Percentiles rank a stretch among this genome's conserved stretches.
Conservation (phyloP, 2,329 filamentous ascomycete species). For the Cordyceps javanica region DNA sequence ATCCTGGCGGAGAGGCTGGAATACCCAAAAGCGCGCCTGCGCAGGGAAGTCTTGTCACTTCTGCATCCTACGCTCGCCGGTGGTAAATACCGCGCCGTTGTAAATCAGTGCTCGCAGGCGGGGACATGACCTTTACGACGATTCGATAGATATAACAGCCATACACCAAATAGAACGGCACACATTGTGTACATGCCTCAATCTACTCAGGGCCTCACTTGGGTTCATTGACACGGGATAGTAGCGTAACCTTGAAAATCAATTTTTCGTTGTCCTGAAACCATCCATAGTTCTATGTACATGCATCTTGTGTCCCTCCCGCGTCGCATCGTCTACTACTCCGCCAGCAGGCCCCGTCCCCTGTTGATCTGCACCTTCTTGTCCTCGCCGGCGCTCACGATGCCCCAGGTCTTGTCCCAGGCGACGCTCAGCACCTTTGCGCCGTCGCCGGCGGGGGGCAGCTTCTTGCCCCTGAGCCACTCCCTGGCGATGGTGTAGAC, state of each 20-base stretch:
- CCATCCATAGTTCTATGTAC: constrained; percentile 6
- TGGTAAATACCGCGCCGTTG: constrained; percentile 24
- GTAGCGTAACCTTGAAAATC: constrained; percentile 1
- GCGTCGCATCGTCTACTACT: constrained; percentile 20
- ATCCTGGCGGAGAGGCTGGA: constrained; percentile 46
- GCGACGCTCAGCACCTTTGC: constrained; percentile 83
- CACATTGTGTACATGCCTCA: too few species aligned
- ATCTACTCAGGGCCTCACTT: background rate
- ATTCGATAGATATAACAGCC: background rate
- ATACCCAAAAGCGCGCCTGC: constrained; percentile 40
- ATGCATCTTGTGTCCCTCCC: background rate
- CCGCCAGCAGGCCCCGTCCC: constrained; percentile 46
- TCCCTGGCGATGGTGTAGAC: constrained; percentile 72
- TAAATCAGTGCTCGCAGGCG: constrained; percentile 16
- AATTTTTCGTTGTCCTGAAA: background rate
- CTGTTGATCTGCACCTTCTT: constrained; percentile 90
- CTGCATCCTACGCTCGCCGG: constrained; percentile 21
- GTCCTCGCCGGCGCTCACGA: constrained; percentile 89
- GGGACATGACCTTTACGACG: background rate
- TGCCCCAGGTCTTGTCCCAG: constrained; percentile 82
- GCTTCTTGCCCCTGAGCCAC: constrained; percentile 58
- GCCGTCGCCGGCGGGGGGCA: constrained; percentile 67
- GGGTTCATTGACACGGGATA: background rate
- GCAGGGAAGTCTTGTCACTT: constrained; percentile 35
- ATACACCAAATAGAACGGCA: background rate